Evolutionary conservation across 2,329 filamentous ascomycete genomes (phyloP).

Genomic region (Paracamarosporium sp.): DNA sequence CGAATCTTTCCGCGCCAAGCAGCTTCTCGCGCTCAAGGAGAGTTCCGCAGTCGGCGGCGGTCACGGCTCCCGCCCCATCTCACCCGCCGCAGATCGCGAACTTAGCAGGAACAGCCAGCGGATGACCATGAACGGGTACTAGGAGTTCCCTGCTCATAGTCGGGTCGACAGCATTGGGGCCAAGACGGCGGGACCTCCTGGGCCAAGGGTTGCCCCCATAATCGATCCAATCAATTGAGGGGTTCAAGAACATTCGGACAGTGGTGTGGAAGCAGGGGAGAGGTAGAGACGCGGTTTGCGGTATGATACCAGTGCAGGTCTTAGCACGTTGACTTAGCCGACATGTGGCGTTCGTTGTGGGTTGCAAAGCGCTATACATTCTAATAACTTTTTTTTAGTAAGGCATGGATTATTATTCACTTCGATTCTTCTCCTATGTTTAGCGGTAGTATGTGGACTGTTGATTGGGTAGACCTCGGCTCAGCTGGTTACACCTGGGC

Average conservation of each 20-base stretch:
- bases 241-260: background rate
- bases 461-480: constrained; percentile 12
- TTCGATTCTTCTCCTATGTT: constrained; percentile 37
- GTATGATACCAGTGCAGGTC: constrained; percentile 49
- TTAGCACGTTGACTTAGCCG: constrained; percentile 33
- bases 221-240: constrained; percentile 30
- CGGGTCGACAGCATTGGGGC: constrained; percentile 39
- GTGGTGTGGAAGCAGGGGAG: background rate
- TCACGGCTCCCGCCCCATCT: constrained; percentile 88
- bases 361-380: constrained; percentile 22
- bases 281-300: constrained; percentile 19
- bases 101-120: constrained; percentile 96
- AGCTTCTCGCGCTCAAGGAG: constrained; percentile 96
- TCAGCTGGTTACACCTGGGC: constrained; percentile 29
- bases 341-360: constrained; percentile 13
- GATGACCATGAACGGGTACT: constrained; percentile 99
- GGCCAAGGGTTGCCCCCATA: constrained; percentile 21
- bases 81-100: constrained; percentile 91
- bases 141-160: constrained; percentile 50
- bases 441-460: constrained; percentile 31
- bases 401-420: constrained; percentile 26
- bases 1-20: constrained; percentile 99
- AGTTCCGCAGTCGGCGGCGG: constrained; percentile 82
- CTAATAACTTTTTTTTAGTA: constrained; percentile 47
- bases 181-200: constrained; percentile 25